Evolutionary conservation across 345 rosid genomes (phyloP), one percentile per base, ranked within the genome.

Genomic region (Brassica juncea): DNA sequence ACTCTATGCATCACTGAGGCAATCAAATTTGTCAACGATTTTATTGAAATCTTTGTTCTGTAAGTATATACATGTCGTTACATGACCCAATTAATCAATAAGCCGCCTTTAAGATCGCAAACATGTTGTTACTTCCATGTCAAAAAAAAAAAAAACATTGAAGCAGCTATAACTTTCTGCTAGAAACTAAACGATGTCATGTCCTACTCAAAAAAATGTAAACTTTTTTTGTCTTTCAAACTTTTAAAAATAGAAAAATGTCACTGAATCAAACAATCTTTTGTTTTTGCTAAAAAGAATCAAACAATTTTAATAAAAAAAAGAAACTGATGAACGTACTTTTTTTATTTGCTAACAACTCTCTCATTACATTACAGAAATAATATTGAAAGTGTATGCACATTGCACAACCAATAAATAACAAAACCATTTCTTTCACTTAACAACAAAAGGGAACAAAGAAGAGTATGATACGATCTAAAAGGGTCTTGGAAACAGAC

Each of bases 151-250:
- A 28, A 28, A 28, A 19, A 19, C 21, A 19, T 80, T 70, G 52
- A 74, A 80, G 82, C 82, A 80, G 74, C 66, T 7, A 30, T 30
- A 69, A 79, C 70, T 73, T 66, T 59, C 21, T 44, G 32, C 25
- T 8, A 30, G 25, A 64, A 25, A 12, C 8, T 39, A 65, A 65
- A 66, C 60, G 1, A 58, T 28, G 54, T 44, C 16, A 6, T 68
- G 60, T 1, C 82, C 77, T 44, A 35, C 70, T 62, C 75, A 52
- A n/a, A 70, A 37, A 60, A 74, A 69, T 69, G 68, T 80, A 19
- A 6, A 12, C 37, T 31, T 47, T 14, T 14, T 78, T 73, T 16
- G n/a, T 73, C 66, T 21, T 68, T 75, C 15, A 32, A 60, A 64
- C 61, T 59, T 42, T 68, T 11, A 31, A 21, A 28, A 19, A 23